phyloP scores from a whole-genome alignment of 225 moss, liverwort and hornwort genomes.

The Pleurozium schreberi region DNA sequence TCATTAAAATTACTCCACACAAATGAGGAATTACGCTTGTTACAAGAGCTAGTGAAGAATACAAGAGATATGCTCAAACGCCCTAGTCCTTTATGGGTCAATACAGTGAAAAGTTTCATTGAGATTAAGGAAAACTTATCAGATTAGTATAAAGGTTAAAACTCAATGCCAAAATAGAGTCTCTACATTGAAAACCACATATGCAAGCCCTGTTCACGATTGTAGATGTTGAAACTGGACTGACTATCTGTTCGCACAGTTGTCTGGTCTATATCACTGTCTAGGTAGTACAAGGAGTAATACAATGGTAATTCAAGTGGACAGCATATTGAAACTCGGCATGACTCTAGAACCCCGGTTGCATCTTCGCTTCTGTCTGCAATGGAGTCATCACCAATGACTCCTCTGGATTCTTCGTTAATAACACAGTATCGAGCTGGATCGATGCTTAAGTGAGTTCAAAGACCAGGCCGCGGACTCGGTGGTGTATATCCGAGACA shows the following conservation, averaged over 20 bases:
- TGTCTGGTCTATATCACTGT: background rate
- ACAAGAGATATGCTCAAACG: too few species aligned
- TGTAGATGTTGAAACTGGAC: background rate
- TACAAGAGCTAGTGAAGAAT: too few species aligned
- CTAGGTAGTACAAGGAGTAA: background rate
- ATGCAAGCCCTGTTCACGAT: background rate
- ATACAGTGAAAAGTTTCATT: background rate
- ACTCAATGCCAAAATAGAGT: background rate
- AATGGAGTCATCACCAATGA: background rate
- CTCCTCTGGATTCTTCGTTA: background rate
- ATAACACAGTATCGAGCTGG: background rate
- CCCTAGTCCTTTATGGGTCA: too few species aligned
- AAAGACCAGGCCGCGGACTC: background rate
- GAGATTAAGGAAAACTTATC: too few species aligned
- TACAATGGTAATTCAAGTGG: background rate
- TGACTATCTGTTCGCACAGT: background rate
- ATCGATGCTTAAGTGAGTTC: background rate
- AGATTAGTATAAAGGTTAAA: too few species aligned
- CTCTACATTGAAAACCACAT: background rate
- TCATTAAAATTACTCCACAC: too few species aligned
- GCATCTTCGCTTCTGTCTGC: background rate
- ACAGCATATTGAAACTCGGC: background rate
- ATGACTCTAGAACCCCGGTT: background rate
- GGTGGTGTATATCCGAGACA: constrained; percentile 9
- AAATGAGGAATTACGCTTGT: too few species aligned